Conservation (phyloP, 108 stramenopile species). For the Hondaea fermentalgiana region DNA sequence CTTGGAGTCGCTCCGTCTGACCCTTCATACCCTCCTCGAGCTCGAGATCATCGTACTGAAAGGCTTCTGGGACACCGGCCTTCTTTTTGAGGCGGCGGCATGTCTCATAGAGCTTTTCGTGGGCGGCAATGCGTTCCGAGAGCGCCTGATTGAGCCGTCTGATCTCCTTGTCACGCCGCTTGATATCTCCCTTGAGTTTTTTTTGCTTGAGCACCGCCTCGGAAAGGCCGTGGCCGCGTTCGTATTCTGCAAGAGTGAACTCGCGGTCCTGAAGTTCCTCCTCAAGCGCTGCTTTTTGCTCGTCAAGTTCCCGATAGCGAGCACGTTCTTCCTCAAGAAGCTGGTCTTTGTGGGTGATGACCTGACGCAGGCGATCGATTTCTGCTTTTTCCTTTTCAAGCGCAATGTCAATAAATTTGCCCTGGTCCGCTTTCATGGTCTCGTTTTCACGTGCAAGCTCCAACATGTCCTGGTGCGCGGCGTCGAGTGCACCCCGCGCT, state of each 20-base stretch:
- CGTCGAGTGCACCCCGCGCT: neutral
- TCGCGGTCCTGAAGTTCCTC: constrained; percentile 50
- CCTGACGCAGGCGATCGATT: neutral
- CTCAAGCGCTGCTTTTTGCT: constrained; percentile 28
- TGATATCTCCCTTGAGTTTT: constrained; percentile 59
- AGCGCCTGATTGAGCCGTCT: constrained; percentile 38
- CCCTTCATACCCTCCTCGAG: constrained; percentile 37
- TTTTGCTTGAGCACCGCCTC: constrained; percentile 57
- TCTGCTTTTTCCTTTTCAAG: neutral
- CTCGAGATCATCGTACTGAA: constrained; percentile 50
- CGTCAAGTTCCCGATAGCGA: constrained; percentile 42
- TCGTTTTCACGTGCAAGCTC: neutral
- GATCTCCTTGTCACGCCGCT: constrained; percentile 52
- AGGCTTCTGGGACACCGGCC: constrained; percentile 47
- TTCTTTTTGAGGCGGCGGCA: constrained; percentile 60
- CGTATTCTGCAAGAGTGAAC: constrained; percentile 52
- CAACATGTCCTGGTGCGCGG: neutral
- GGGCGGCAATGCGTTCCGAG: constrained; percentile 42
- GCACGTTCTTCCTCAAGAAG: neutral
- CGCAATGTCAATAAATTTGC: constrained; percentile 2
- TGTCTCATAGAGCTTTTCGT: constrained; percentile 48
- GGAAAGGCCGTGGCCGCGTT: constrained; percentile 58
- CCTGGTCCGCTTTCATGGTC: neutral
- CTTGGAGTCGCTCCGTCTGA: constrained; percentile 20
- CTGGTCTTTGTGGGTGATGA: neutral